phyloP scores from a whole-genome alignment of 768 basidiomycete species.

The Neoboletus subvelutipes region DNA sequence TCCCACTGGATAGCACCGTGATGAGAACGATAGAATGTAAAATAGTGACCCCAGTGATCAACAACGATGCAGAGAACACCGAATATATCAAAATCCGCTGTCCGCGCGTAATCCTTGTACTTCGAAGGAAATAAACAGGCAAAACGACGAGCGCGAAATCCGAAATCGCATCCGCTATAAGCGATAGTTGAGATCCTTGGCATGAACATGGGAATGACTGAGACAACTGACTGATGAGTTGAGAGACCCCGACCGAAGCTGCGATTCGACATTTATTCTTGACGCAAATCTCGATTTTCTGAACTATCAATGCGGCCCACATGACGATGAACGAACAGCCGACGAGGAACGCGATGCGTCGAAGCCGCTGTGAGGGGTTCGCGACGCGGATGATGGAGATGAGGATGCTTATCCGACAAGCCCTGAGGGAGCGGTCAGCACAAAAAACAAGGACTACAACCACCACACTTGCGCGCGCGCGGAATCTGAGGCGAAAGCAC shows the following conservation, averaged over 20 bases:
- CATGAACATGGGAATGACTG: not conserved
- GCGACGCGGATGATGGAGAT: slow-evolving; percentile 22
- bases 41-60: slow-evolving; percentile 21
- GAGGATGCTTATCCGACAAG: slow-evolving; percentile 25
- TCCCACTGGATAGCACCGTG: not conserved
- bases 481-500: not conserved
- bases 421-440: slow-evolving; percentile 15
- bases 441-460: not conserved
- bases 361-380: slow-evolving; percentile 9
- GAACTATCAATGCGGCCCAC: slow-evolving; percentile 23
- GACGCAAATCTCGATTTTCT: slow-evolving; percentile 15
- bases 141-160: slow-evolving; percentile 20
- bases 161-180: slow-evolving; percentile 21
- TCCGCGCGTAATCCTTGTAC: slow-evolving; percentile 1
- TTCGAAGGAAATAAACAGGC: slow-evolving; percentile 15
- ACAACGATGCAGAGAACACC: slow-evolving; percentile 20
- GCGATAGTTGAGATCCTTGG: not conserved
- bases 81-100: slow-evolving; percentile 20
- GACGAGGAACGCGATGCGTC: slow-evolving; percentile 3
- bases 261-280: not conserved
- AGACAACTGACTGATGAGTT: slow-evolving; percentile 22
- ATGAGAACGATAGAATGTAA: slow-evolving; percentile 16
- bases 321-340: slow-evolving; percentile 21
- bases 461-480: not conserved
- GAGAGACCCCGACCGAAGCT: slow-evolving; percentile 10